Base-by-base conservation (phyloP, 2,329 filamentous ascomycete species). In the Hymenoscyphus repandus region DNA sequence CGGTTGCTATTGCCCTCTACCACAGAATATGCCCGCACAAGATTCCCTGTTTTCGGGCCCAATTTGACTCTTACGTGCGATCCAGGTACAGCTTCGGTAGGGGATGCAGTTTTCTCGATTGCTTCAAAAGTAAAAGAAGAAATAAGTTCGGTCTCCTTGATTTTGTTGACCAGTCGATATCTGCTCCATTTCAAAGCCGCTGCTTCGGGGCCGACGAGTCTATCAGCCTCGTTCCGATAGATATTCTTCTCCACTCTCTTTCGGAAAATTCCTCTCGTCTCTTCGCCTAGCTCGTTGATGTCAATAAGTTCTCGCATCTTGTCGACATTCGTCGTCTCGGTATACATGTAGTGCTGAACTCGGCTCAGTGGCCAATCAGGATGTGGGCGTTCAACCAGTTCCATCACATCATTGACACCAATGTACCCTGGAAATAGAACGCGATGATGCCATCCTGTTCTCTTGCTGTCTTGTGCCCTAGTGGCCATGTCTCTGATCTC, bases 401-500 rank as follows among this genome's bases (percentile, higher is more conserved):
- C 65, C 50, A 85, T 75, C 58, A 73, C 70, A 56, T 85, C 79
- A 6, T 82, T 81, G 0, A 73, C 71, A 18, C 70, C 63, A 30
- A 86, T 72, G 0, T 59, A 66, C 0, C 83, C 82, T 22, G 75
- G 72, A 1, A 68, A 67, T 13, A 85, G 60, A 1, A 86, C 76
- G 2, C 81, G 75, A 53, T 83, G 84, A 60, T 83, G 77, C 81
- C 81, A 86, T 0, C 82, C 82, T 0, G 80, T 84, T 1, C 81
- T 75, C 47, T 76, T 75, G 0, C 68, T 68, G 49, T 74, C 70
- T 64, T 78, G 82, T 0, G 77, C 76, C 15, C 72, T 69, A 1
- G 74, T 75, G 5, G 80, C 78, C 65, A 85, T 83, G 57, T 84
- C 77, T 57, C 77, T 78, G 11, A 83, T 68, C 38, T 77, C 72